phyloP scores from a whole-genome alignment of 1,284 basidiomycete species.

The Gymnopus androsaceus region DNA sequence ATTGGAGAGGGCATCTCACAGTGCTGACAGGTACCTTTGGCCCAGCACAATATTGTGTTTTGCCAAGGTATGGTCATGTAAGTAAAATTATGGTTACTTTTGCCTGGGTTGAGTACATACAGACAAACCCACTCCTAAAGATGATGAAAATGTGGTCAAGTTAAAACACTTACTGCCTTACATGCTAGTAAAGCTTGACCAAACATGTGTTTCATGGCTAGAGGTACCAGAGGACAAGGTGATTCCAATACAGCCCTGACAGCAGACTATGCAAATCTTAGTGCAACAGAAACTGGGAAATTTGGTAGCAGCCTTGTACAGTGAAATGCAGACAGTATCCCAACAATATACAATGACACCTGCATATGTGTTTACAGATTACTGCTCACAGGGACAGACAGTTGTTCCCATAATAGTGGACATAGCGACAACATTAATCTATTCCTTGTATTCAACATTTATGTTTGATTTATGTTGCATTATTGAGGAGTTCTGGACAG shows the following conservation, averaged over 20 bases:
- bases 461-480: too few species aligned
- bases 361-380: slow-evolving; percentile 37
- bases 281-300: background rate
- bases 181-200: slow-evolving; percentile 34
- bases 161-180: slow-evolving; percentile 34
- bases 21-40: too few species aligned
- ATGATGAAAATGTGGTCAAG: slow-evolving; percentile 4
- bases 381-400: too few species aligned
- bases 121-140: slow-evolving; percentile 7
- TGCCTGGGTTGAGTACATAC: too few species aligned
- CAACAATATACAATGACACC: slow-evolving; percentile 27
- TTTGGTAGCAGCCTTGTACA: background rate
- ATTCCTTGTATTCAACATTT: too few species aligned
- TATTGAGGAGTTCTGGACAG: too few species aligned
- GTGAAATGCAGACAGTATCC: slow-evolving; percentile 25
- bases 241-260: slow-evolving; percentile 1
- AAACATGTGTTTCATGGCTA: slow-evolving; percentile 25
- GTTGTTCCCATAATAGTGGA: too few species aligned
- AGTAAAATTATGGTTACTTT: too few species aligned
- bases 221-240: slow-evolving; percentile 4
- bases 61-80: too few species aligned
- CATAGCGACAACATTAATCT: too few species aligned
- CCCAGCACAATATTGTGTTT: too few species aligned
- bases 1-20: too few species aligned
- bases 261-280: background rate